These are phyloP conservation scores for Calonectria ilicicola DNA, from an alignment of 2,329 filamentous ascomycete genomes.

Conservation along the genomic window DNA sequence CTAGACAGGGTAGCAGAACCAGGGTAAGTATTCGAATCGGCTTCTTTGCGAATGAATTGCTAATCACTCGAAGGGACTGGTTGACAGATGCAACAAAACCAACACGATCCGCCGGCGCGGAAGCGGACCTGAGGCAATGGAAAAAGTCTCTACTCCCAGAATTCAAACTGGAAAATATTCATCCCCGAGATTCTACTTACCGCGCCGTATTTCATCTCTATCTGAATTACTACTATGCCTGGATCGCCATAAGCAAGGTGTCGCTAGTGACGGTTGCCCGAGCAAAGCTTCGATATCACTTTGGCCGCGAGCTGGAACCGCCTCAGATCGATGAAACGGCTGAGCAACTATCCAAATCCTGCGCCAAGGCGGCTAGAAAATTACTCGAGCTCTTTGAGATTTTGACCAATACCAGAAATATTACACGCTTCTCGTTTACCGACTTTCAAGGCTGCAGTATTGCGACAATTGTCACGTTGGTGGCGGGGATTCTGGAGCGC, in stretches of 20 bases:
- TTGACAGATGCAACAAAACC: slow-evolving; percentile 21
- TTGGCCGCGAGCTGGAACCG: slow-evolving; percentile 17
- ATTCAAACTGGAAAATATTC: slow-evolving; percentile 43
- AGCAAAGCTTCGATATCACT: slow-evolving; percentile 34
- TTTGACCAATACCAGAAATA: slow-evolving; percentile 42
- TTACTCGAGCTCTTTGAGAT: slow-evolving; percentile 47
- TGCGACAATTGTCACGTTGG: slow-evolving; percentile 49
- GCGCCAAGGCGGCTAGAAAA: slow-evolving; percentile 47
- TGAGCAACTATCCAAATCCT: slow-evolving; percentile 39
- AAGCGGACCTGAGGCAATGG: slow-evolving; percentile 46
- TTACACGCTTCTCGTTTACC: slow-evolving; percentile 52
- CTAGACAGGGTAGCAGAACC: slow-evolving; percentile 45
- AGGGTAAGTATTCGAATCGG: slow-evolving; percentile 24
- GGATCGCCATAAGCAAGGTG: slow-evolving; percentile 51
- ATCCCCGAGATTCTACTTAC: slow-evolving; percentile 44
- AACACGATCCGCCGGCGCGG: slow-evolving; percentile 15
- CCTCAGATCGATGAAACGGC: slow-evolving; percentile 20
- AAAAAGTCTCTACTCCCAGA: slow-evolving; percentile 43
- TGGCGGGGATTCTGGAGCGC: slow-evolving; percentile 49
- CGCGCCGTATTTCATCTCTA: slow-evolving; percentile 50
- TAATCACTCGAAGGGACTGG: slow-evolving; percentile 3
- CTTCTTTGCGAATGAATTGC: not conserved
- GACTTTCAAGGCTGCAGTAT: slow-evolving; percentile 54
- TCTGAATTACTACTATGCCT: slow-evolving; percentile 52
- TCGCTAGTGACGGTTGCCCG: slow-evolving; percentile 47